Evolutionary conservation across 2,329 filamentous ascomycete genomes (phyloP).

Genomic region (Nemania sp.): DNA sequence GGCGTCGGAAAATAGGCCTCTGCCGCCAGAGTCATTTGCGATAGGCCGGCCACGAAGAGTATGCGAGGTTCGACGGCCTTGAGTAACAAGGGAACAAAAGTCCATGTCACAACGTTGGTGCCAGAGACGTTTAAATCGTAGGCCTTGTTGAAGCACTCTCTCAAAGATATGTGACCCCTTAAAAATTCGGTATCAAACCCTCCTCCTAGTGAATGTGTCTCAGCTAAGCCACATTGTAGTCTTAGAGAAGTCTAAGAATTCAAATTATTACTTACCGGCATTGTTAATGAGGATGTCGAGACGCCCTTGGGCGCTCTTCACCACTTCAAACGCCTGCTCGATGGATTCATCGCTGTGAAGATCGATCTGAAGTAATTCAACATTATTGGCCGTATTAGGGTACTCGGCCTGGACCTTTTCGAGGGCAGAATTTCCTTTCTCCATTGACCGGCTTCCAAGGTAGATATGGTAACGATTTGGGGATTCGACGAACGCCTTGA

Average conservation of each 20-base stretch:
- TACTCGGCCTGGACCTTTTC: slow-evolving; percentile 45
- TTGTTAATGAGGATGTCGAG: slow-evolving; percentile 62
- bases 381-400: slow-evolving; percentile 26
- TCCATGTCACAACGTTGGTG: slow-evolving; percentile 46
- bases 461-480: slow-evolving; percentile 54
- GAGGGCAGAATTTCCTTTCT: slow-evolving; percentile 55
- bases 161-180: slow-evolving; percentile 35
- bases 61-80: slow-evolving; percentile 49
- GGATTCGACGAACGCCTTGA: slow-evolving; percentile 57
- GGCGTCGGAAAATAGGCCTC: slow-evolving; percentile 33
- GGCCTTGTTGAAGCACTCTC: slow-evolving; percentile 49
- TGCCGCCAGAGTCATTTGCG: slow-evolving; percentile 42
- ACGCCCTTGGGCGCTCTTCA: slow-evolving; percentile 47
- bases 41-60: slow-evolving; percentile 53
- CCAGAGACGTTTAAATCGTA: slow-evolving; percentile 57
- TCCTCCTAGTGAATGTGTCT: slow-evolving; percentile 39
- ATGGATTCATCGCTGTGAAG: slow-evolving; percentile 42
- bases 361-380: slow-evolving; percentile 1
- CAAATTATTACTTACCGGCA: slow-evolving; percentile 45
- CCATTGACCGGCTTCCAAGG: slow-evolving; percentile 55
- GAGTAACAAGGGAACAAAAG: slow-evolving; percentile 50
- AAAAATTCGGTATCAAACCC: slow-evolving; percentile 46
- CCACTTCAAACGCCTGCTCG: slow-evolving; percentile 45
- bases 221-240: background rate
- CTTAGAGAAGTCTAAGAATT: background rate